Conservation (phyloP, 2,329 filamentous ascomycete genomes). For the Pyrenochaeta sp. region DNA sequence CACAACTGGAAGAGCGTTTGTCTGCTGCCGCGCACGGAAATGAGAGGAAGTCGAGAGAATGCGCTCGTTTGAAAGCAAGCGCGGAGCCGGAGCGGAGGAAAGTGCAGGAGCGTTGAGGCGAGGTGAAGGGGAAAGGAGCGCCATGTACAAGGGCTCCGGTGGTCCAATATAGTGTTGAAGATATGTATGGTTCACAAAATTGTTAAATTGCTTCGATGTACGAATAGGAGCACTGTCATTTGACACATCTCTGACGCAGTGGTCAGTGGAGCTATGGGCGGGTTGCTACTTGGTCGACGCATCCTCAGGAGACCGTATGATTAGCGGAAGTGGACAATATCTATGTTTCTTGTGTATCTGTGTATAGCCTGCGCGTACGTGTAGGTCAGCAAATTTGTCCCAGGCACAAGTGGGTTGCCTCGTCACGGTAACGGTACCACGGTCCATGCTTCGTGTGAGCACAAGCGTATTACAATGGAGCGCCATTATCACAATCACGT, state of each 20-base stretch:
- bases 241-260: background rate
- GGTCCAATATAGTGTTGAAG: background rate
- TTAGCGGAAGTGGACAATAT: too few species aligned
- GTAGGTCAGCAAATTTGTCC: background rate
- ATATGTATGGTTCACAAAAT: background rate
- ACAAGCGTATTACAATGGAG: background rate
- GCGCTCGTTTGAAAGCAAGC: background rate
- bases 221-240: background rate
- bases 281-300: background rate
- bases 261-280: background rate
- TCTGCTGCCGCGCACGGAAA: background rate
- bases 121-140: background rate
- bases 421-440: background rate
- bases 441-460: background rate
- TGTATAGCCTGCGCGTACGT: background rate
- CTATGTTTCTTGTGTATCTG: background rate
- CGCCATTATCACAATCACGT: background rate
- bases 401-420: conserved; percentile 1
- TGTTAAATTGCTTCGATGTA: too few species aligned
- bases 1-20: background rate
- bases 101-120: background rate
- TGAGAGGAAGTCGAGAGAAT: background rate
- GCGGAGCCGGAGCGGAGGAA: background rate
- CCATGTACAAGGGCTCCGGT: background rate
- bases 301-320: background rate